These are phyloP conservation scores for Posidonia australis DNA, from an alignment of 106 monocot genomes.

Conservation along the genomic window DNA sequence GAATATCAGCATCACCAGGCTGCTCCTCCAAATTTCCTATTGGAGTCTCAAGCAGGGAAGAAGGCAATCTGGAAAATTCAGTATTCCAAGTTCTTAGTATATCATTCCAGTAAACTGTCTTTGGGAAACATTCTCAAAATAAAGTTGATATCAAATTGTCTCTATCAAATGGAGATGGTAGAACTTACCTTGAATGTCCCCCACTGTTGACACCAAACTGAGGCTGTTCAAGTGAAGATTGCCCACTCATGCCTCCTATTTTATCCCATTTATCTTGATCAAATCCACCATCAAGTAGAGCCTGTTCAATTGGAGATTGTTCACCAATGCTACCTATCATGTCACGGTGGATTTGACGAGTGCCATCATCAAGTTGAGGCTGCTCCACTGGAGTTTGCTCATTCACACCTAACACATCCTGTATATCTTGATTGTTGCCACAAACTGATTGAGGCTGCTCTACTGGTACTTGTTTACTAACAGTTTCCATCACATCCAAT, in stretches of 20 bases:
- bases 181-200: neutral
- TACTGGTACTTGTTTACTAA: neutral
- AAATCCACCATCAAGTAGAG: neutral
- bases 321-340: neutral
- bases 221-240: slow-evolving; percentile 14
- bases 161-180: slow-evolving; percentile 21
- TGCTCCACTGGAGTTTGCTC: neutral
- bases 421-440: neutral
- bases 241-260: neutral
- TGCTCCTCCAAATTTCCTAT: slow-evolving; percentile 21
- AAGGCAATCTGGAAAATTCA: slow-evolving; percentile 5
- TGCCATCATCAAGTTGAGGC: neutral
- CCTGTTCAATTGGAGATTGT: neutral
- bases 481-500: no score
- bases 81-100: slow-evolving; percentile 9
- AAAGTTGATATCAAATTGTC: slow-evolving; percentile 16
- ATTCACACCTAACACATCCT: neutral
- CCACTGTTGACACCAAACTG: slow-evolving; percentile 13
- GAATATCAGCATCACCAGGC: neutral
- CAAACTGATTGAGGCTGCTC: neutral
- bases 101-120: neutral
- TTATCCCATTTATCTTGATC: slow-evolving; percentile 8
- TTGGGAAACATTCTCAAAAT: neutral
- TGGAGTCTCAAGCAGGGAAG: slow-evolving; percentile 14
- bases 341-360: neutral